Percentiles rank a stretch among this genome's conserved stretches.
Conservation (phyloP, 768 basidiomycete genomes). For the Mycena maculata region DNA sequence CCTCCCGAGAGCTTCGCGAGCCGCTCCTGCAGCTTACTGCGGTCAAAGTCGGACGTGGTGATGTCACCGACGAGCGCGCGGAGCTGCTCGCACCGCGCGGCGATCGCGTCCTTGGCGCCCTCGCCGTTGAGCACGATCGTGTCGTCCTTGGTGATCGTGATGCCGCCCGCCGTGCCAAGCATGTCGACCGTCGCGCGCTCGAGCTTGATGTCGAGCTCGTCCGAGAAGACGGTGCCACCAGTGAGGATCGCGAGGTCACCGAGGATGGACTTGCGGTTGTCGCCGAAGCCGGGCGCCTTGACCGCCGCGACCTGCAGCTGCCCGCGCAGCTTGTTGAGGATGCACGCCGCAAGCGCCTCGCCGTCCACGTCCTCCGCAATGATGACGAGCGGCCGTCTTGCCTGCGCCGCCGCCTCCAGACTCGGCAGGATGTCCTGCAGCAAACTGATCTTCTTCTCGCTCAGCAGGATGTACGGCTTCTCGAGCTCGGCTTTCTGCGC, state of each 20-base stretch:
- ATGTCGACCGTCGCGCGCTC: constrained; percentile 90
- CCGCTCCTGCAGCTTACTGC: constrained; percentile 94
- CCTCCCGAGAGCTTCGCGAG: constrained; percentile 96
- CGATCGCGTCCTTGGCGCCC: constrained; percentile 90
- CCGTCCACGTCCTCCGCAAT: constrained; percentile 98
- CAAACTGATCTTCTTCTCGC: constrained; percentile 97
- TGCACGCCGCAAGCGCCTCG: constrained; percentile 96
- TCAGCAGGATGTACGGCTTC: constrained; percentile 93
- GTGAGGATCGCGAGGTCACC: constrained; percentile 98
- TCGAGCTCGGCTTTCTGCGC: constrained; percentile 95
- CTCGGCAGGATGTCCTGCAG: constrained; percentile 96
- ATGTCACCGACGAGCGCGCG: constrained; percentile 83
- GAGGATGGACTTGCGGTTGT: constrained; percentile 98
- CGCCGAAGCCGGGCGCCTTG: constrained; percentile 98
- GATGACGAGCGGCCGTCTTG: constrained; percentile 91
- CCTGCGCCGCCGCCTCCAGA: constrained; percentile 83
- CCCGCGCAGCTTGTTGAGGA: constrained; percentile 99
- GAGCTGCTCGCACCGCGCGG: constrained; percentile 96
- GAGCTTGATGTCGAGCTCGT: constrained; percentile 96
- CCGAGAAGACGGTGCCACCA: constrained; percentile 97
- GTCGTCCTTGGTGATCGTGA: constrained; percentile 98
- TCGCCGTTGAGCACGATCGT: constrained; percentile 96
- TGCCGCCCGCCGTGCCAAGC: constrained; percentile 90
- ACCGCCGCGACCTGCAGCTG: constrained; percentile 94
- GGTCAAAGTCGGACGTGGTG: constrained; percentile 93